phyloP scores from a whole-genome alignment of 2,329 filamentous ascomycete genomes.

The Trichoderma sp. region DNA sequence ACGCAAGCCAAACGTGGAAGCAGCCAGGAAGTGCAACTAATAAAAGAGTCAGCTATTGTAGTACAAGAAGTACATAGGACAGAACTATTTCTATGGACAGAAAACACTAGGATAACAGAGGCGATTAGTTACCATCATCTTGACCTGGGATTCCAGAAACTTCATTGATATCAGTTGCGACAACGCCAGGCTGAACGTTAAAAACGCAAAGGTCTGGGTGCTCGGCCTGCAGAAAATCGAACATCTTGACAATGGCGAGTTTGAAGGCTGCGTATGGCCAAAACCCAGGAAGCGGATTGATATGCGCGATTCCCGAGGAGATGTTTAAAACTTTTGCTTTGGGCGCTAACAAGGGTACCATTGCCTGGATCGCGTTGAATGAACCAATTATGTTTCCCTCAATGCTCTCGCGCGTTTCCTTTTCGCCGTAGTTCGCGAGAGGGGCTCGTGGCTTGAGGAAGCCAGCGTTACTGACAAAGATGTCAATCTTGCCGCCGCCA shows the following conservation, averaged over 20 bases:
- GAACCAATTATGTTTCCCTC: not conserved
- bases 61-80: too few species aligned
- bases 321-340: not conserved
- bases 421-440: not conserved
- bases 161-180: not conserved
- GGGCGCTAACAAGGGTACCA: not conserved
- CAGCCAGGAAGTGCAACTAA: not conserved
- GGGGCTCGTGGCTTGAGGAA: not conserved
- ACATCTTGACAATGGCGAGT: not conserved
- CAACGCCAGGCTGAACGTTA: not conserved
- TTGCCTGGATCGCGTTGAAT: not conserved
- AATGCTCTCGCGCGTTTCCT: not conserved
- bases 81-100: too few species aligned
- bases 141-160: not conserved
- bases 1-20: not conserved
- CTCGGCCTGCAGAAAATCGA: not conserved
- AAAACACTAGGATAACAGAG: too few species aligned
- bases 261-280: not conserved
- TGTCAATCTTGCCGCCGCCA: not conserved
- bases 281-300: not conserved
- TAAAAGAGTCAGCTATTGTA: not conserved
- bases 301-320: not conserved
- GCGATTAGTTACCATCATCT: not conserved
- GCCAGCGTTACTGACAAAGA: not conserved
- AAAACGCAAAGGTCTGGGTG: not conserved